Conservation (phyloP, 345 rosid species). For the Syzygium aqueum region DNA sequence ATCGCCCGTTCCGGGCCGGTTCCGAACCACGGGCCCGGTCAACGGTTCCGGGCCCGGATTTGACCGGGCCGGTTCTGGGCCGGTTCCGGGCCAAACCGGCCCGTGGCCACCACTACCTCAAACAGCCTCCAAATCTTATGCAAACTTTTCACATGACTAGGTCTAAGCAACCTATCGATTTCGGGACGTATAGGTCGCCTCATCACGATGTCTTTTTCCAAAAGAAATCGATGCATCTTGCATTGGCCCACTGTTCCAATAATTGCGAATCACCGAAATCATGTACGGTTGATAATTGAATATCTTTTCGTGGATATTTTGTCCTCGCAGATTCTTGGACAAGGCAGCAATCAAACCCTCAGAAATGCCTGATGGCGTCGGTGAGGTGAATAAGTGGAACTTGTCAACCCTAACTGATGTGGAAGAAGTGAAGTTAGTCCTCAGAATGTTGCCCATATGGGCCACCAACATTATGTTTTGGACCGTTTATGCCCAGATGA, state of each 20-base stretch:
- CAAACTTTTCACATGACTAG: neutral
- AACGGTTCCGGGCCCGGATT: no score
- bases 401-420: slow-evolving; percentile 81
- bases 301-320: neutral
- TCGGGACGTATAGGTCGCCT: neutral
- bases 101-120: no score
- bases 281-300: neutral
- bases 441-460: slow-evolving; percentile 92
- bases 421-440: slow-evolving; percentile 84
- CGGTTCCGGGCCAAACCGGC: no score
- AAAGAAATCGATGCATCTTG: neutral
- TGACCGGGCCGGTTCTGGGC: no score
- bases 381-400: slow-evolving; percentile 52
- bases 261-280: neutral
- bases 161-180: neutral
- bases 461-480: slow-evolving; percentile 82
- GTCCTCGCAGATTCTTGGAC: slow-evolving; percentile 64
- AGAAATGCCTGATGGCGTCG: neutral
- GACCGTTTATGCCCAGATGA: slow-evolving; percentile 94
- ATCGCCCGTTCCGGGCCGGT: no score
- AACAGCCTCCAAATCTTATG: neutral
- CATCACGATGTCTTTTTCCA: neutral
- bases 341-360: slow-evolving; percentile 68
- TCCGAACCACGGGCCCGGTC: no score
- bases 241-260: neutral